Conservation (phyloP, 2,329 filamentous ascomycete species). For the Anthostomella pinea region DNA sequence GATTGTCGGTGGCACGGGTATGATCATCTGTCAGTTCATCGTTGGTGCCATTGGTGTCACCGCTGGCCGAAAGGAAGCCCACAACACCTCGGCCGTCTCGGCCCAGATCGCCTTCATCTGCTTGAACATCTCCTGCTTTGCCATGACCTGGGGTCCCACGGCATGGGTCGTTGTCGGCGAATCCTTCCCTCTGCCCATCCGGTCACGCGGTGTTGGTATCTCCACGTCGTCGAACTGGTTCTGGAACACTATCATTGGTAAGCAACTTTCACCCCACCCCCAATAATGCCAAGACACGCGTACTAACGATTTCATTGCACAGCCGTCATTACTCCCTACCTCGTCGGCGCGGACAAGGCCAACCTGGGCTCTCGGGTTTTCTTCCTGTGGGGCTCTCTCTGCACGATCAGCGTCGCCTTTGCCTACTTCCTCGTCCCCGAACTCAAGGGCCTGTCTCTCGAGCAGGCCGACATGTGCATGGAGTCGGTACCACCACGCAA, state of each 20-base stretch:
- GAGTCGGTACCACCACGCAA: slow-evolving; percentile 43
- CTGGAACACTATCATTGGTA: slow-evolving; percentile 57
- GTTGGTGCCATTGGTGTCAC: slow-evolving; percentile 59
- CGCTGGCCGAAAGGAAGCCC: slow-evolving; percentile 30
- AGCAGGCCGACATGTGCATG: slow-evolving; percentile 68
- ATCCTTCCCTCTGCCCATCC: slow-evolving; percentile 72
- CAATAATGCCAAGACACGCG: neutral
- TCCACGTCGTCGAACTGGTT: slow-evolving; percentile 74
- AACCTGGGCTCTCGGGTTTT: slow-evolving; percentile 43
- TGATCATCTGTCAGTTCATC: slow-evolving; percentile 69
- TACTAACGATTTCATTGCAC: slow-evolving; percentile 7
- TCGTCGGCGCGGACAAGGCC: slow-evolving; percentile 53
- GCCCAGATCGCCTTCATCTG: slow-evolving; percentile 73
- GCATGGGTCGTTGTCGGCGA: slow-evolving; percentile 71
- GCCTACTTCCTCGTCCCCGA: slow-evolving; percentile 63
- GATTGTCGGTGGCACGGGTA: slow-evolving; percentile 65
- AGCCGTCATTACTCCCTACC: slow-evolving; percentile 67
- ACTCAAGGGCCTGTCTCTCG: slow-evolving; percentile 70
- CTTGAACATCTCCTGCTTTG: slow-evolving; percentile 80
- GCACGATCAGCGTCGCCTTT: slow-evolving; percentile 52
- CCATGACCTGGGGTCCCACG: slow-evolving; percentile 69
- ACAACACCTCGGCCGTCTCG: slow-evolving; percentile 35
- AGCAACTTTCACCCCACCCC: neutral
- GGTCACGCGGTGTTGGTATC: slow-evolving; percentile 67
- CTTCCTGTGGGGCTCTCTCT: slow-evolving; percentile 63